A percentile compares a stretch with the other conserved stretches of the same genome.
phyloP scores from a whole-genome alignment of 345 rosid genomes.

The Populus ilicifolia region DNA sequence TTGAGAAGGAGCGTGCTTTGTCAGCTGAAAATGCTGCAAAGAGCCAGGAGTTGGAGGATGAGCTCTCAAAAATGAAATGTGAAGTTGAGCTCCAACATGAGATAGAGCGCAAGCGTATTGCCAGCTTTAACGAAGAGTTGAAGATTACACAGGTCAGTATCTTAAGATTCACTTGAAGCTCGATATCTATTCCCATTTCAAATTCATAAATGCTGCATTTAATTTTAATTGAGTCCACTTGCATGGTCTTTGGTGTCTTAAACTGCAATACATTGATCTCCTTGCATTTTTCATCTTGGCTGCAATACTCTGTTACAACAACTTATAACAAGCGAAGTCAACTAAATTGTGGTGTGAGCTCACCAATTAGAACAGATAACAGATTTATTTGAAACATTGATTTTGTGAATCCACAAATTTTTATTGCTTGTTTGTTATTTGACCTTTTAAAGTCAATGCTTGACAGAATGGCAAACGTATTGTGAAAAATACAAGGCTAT shows the following conservation, averaged over 20 bases:
- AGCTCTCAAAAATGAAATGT: constrained; percentile 46
- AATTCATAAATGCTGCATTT: background rate
- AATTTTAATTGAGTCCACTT: background rate
- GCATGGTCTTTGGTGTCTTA: background rate
- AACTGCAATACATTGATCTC: background rate
- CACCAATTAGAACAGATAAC: background rate
- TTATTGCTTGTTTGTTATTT: background rate
- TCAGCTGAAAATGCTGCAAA: constrained; percentile 28
- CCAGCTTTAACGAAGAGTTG: constrained; percentile 37
- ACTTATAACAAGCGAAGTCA: background rate
- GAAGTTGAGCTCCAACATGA: constrained; percentile 39
- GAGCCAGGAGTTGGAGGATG: constrained; percentile 47
- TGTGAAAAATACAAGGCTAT: too few species aligned
- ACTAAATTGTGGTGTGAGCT: background rate
- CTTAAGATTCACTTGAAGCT: background rate
- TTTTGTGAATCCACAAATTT: background rate
- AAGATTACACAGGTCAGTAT: constrained; percentile 62
- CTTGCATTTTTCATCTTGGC: background rate
- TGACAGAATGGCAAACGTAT: too few species aligned
- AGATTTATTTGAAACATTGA: background rate
- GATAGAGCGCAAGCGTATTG: constrained; percentile 26
- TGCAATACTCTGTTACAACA: background rate
- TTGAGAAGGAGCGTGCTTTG: constrained; percentile 28
- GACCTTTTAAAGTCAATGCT: background rate
- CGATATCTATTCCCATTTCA: background rate